Percentiles rank a stretch among this genome's conserved stretches.
These are phyloP conservation scores for Pneumocystis wakefieldiae DNA, from an alignment of 1,139 yeast species.

Conservation along the genomic window DNA sequence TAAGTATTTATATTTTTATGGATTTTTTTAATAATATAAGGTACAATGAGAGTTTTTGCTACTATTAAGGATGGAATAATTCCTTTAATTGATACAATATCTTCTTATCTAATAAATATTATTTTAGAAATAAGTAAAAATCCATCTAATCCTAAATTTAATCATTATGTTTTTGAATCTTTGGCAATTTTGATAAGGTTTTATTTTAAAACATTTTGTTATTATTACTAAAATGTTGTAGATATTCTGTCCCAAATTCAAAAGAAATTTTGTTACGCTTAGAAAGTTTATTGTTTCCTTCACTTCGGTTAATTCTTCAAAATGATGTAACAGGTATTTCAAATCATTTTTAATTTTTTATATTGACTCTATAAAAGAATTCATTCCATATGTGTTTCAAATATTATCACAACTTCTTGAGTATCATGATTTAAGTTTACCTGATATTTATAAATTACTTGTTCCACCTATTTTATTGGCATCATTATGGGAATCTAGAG, in stretches of 20 bases:
- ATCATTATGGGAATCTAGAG: constrained; percentile 77
- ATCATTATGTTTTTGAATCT: constrained; percentile 82
- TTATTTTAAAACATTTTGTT: constrained; percentile 14
- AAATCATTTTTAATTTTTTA: not conserved
- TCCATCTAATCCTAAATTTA: constrained; percentile 89
- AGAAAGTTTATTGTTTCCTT: constrained; percentile 48
- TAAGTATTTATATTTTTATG: not conserved
- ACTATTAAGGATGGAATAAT: constrained; percentile 53
- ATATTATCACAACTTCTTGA: constrained; percentile 67
- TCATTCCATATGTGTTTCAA: constrained; percentile 85
- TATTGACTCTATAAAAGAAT: constrained; percentile 32
- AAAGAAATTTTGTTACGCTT: constrained; percentile 19
- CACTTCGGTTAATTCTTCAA: constrained; percentile 50
- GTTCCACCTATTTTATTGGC: constrained; percentile 78
- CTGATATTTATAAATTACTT: constrained; percentile 49
- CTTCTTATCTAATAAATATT: constrained; percentile 47
- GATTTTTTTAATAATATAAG: not conserved
- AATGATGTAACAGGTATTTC: constrained; percentile 50
- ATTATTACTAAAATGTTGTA: not conserved
- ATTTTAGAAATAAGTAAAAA: constrained; percentile 61
- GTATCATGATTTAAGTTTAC: constrained; percentile 41
- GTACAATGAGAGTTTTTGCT: constrained; percentile 61
- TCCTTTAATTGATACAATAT: constrained; percentile 23
- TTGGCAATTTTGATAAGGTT: constrained; percentile 60
- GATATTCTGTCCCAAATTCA: constrained; percentile 12